phyloP scores from a whole-genome alignment of 768 basidiomycete genomes.

The Leccinum truebloodii region DNA sequence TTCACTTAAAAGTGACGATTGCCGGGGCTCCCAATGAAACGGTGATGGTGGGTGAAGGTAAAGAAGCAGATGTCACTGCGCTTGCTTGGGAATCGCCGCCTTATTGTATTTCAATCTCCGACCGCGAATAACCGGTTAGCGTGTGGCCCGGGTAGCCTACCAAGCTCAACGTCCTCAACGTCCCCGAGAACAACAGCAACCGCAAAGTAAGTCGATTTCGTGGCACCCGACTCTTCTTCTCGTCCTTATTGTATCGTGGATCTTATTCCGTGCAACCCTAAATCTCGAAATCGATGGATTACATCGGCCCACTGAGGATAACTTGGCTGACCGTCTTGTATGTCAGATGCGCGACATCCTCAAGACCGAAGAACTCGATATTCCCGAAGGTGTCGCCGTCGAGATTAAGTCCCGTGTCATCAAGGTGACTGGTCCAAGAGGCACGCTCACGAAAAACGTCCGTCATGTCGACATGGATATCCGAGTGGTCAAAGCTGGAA shows the following conservation, averaged over 20 bases:
- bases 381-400: conserved; percentile 85
- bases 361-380: conserved; percentile 89
- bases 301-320: conserved; percentile 34
- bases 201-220: conserved; percentile 30
- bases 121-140: conserved; percentile 29
- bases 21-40: no score
- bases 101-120: conserved; percentile 38
- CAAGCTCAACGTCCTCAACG: conserved; percentile 26
- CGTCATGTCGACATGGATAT: conserved; percentile 96
- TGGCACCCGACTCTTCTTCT: not conserved
- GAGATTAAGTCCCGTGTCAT: conserved; percentile 89
- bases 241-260: not conserved
- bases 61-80: conserved; percentile 33
- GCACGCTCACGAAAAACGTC: conserved; percentile 88
- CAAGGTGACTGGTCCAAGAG: conserved; percentile 90
- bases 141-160: not conserved
- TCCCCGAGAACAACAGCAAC: conserved; percentile 27
- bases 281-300: conserved; percentile 38
- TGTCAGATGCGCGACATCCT: conserved; percentile 88
- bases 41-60: conserved; percentile 40
- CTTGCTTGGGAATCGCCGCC: conserved; percentile 28
- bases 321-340: conserved; percentile 24
- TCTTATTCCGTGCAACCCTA: conserved; percentile 4
- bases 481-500: conserved; percentile 69
- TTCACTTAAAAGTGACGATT: no score